These are phyloP conservation scores for Rhododendron mucronatum DNA, from an alignment of 148 eudicot species.

Conservation along the genomic window DNA sequence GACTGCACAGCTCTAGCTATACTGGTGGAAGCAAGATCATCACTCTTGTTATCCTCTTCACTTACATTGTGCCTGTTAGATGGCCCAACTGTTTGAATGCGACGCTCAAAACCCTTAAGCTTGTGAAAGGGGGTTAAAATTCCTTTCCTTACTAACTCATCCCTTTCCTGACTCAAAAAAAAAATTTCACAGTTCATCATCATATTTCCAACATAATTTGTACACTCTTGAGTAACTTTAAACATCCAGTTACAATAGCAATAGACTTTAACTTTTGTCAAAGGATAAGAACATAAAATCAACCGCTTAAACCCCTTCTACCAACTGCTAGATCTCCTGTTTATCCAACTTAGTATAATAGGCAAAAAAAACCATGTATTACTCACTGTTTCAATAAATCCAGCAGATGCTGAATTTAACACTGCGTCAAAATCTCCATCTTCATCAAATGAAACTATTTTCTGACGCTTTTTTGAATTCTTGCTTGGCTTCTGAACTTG, in stretches of 20 bases:
- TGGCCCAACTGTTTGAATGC: conserved; percentile 58
- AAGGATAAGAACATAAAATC: neutral
- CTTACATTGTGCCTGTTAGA: conserved; percentile 24
- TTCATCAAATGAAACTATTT: conserved; percentile 54
- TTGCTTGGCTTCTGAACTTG: conserved; percentile 41
- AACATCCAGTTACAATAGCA: neutral
- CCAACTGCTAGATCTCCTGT: neutral
- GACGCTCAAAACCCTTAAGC: conserved; percentile 93
- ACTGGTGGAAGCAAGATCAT: conserved; percentile 60
- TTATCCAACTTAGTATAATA: neutral
- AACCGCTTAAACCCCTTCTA: conserved; percentile 4
- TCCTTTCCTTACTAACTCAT: conserved; percentile 88
- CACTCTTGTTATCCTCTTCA: conserved; percentile 24
- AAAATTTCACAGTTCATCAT: conserved; percentile 11
- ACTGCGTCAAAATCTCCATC: conserved; percentile 87
- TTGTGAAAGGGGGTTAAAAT: conserved; percentile 89
- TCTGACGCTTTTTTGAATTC: conserved; percentile 45
- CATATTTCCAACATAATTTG: conserved; percentile 3
- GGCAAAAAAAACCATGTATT: conserved; percentile 3
- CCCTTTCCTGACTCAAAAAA: conserved; percentile 64
- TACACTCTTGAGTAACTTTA: neutral
- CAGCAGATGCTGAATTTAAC: conserved; percentile 83
- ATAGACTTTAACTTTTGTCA: neutral
- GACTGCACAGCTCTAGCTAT: conserved; percentile 58
- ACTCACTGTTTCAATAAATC: conserved; percentile 96